Conservation (phyloP, 805 yeast genomes). For the Metschnikowia anglica region DNA sequence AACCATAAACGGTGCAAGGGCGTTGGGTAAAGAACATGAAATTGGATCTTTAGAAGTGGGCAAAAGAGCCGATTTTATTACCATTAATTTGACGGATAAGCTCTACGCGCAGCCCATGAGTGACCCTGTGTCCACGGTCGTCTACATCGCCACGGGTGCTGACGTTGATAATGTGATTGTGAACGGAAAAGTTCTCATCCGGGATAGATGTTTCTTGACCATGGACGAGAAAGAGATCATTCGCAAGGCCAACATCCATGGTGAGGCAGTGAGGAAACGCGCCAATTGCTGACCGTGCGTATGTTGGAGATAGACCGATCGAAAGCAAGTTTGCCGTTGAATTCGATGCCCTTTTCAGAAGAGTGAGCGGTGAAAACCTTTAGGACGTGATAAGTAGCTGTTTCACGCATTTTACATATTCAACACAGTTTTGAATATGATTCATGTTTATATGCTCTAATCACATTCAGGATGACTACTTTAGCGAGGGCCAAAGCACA, state of each 20-base stretch:
- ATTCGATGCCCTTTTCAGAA: too few species aligned
- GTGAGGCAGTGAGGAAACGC: conserved; percentile 12
- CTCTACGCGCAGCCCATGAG: conserved; percentile 24
- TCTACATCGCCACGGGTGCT: conserved; percentile 24
- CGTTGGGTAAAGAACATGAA: conserved; percentile 18
- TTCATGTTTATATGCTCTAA: too few species aligned
- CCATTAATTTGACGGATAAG: conserved; percentile 21
- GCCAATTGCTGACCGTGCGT: conserved; percentile 10
- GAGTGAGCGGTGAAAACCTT: too few species aligned
- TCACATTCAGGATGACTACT: too few species aligned
- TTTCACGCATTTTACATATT: too few species aligned
- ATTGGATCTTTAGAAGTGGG: conserved; percentile 19
- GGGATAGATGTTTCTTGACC: conserved; percentile 11
- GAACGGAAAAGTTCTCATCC: conserved; percentile 12
- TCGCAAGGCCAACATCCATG: conserved; percentile 14
- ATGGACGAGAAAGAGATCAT: conserved; percentile 16
- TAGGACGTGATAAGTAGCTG: too few species aligned
- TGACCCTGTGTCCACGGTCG: conserved; percentile 25
- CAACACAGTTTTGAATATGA: too few species aligned
- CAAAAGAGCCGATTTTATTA: conserved; percentile 16
- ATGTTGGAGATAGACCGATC: too few species aligned
- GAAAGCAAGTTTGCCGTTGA: too few species aligned
- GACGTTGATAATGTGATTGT: conserved; percentile 20
- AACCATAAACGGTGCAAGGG: conserved; percentile 17
- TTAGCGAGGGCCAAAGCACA: too few species aligned